Evolutionary conservation across 495 filamentous ascomycete genomes (phyloP).

Genomic region (Daldinia decipiens): DNA sequence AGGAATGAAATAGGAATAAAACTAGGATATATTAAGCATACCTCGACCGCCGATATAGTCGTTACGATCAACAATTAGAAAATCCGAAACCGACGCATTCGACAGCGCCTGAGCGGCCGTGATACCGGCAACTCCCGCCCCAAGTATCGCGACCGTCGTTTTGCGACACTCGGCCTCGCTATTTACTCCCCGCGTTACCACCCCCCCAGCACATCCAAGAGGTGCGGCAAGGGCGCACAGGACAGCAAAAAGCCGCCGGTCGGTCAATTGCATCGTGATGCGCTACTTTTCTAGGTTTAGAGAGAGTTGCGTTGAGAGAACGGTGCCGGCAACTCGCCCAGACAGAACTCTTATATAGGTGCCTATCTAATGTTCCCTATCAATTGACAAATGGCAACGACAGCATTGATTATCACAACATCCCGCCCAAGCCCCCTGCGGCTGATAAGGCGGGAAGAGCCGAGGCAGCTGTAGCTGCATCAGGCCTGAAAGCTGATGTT

Average conservation of each 20-base stretch:
- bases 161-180: conserved; percentile 43
- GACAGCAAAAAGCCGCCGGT: conserved; percentile 12
- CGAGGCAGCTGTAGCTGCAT: not conserved
- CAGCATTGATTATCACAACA: conserved; percentile 5
- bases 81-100: conserved; percentile 72
- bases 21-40: conserved; percentile 12
- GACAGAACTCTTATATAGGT: no score
- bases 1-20: conserved; percentile 39
- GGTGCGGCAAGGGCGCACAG: conserved; percentile 35
- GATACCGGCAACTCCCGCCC: conserved; percentile 73
- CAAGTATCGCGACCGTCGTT: conserved; percentile 60
- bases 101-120: conserved; percentile 75
- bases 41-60: conserved; percentile 69
- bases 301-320: no score
- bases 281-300: not conserved
- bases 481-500: not conserved
- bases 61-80: conserved; percentile 75
- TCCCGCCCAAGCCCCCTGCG: not conserved
- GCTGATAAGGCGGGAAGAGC: conserved; percentile 1
- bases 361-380: not conserved
- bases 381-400: conserved; percentile 1
- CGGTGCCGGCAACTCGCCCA: no score
- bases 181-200: conserved; percentile 1
- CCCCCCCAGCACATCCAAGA: conserved; percentile 12
- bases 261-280: conserved; percentile 31